Conservation (phyloP, 2,329 filamentous ascomycete species). For the Trichoderma brevicompactum region DNA sequence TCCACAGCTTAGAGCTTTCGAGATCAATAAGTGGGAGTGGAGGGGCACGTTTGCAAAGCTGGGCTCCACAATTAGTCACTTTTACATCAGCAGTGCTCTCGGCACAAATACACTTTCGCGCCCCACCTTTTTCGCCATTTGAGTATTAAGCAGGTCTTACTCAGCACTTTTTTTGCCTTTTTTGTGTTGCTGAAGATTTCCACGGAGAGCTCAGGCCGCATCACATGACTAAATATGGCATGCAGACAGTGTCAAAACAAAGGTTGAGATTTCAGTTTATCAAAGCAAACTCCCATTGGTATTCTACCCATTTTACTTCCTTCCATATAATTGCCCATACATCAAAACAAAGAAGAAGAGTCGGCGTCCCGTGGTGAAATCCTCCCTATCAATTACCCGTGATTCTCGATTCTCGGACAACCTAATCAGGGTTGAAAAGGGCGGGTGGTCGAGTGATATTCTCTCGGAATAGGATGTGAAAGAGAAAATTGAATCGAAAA, state of each 20-base stretch:
- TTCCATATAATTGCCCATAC: slow-evolving; percentile 27
- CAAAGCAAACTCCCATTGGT: slow-evolving; percentile 28
- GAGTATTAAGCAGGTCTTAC: slow-evolving; percentile 6
- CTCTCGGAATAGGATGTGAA: background rate
- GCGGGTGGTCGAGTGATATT: background rate
- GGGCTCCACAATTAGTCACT: slow-evolving; percentile 35
- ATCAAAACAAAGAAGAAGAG: slow-evolving; percentile 26
- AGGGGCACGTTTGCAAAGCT: slow-evolving; percentile 6
- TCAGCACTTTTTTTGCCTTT: background rate
- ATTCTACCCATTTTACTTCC: slow-evolving; percentile 29
- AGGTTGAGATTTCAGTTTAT: background rate
- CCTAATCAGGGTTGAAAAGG: background rate
- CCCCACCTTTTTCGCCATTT: background rate
- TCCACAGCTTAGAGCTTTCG: background rate
- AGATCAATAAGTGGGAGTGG: background rate
- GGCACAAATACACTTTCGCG: background rate
- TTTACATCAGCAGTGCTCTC: slow-evolving; percentile 38
- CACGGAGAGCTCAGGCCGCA: background rate
- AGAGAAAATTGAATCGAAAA: background rate
- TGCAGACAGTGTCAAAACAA: background rate
- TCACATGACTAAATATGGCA: slow-evolving; percentile 16
- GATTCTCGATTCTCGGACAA: background rate
- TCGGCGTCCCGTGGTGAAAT: slow-evolving; percentile 10
- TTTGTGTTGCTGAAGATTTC: slow-evolving; percentile 1
- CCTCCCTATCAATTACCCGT: background rate